Evolutionary conservation across 1,284 basidiomycete species (phyloP).

Genomic region (Xerocomus cyaneibrunnescens): DNA sequence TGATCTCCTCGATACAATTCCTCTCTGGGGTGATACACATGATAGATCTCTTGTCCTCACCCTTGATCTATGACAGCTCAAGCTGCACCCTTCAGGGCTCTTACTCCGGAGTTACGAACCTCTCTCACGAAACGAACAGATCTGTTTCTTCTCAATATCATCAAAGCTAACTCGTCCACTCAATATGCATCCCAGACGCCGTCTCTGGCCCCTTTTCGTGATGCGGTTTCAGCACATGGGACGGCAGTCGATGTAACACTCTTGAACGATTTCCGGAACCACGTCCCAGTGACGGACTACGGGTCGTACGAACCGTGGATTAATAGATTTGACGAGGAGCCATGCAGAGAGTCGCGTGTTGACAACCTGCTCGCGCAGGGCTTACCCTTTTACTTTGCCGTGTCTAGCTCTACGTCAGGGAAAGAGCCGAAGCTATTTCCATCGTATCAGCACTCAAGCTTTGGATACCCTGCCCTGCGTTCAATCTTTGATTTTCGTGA

Average conservation of each 20-base stretch:
- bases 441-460: not conserved
- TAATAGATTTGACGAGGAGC: constrained; percentile 10
- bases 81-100: not conserved
- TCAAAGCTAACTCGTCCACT: constrained; percentile 1
- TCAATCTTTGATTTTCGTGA: constrained; percentile 6
- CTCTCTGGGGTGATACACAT: no score
- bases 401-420: constrained; percentile 22
- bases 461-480: not conserved
- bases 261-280: constrained; percentile 5
- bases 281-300: constrained; percentile 18
- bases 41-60: no score
- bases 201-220: constrained; percentile 2
- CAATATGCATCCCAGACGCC: constrained; percentile 10
- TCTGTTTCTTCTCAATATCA: constrained; percentile 1
- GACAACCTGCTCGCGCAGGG: constrained; percentile 20
- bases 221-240: constrained; percentile 1
- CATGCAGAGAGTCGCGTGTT: constrained; percentile 9
- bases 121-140: constrained; percentile 1
- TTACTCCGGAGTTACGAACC: constrained; percentile 7
- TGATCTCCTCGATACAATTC: no score
- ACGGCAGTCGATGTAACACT: not conserved
- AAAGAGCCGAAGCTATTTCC: constrained; percentile 11
- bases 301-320: constrained; percentile 17
- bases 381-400: constrained; percentile 14
- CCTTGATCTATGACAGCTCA: not conserved